Evolutionary conservation across 805 yeast genomes (phyloP), one percentile per base, ranked within the genome.

Genomic region (Candida verbasci): DNA sequence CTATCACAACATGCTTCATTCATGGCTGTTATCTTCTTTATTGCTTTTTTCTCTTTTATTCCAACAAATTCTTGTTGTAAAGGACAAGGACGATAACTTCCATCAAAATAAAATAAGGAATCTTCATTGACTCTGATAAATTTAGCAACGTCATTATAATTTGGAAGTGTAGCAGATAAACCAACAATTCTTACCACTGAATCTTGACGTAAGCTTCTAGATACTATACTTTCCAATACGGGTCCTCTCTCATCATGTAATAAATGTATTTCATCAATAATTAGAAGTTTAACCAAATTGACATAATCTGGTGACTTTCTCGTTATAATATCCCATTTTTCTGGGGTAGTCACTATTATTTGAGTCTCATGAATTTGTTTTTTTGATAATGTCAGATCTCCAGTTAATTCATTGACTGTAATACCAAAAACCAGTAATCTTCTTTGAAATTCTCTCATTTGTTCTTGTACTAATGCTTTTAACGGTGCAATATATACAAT

Each of bases 201-300:
- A 6, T 68, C 70, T 28, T 68, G 64, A 39, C 82, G 62, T 12
- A 80, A 46, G 1, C 85, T 74, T 52, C 97, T 71, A 3, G 95
- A 78, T 4, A 91, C 91, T 34, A 91, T 82, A 49, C 83, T 79
- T 53, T 91, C 98, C 31, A 91, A 48, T 0, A 89, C 97, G 0
- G 97, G 96, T 3, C 98, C 98, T 67, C 98, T 79, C 47, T 80
- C 87, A 53, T 91, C 97, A 55, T 91, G 96, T 44, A 91, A 65
- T 35, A 91, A 67, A 68, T 91, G 98, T 40, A 91, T 82, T 58
- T 91, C 98, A 65, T 91, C 98, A 34, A 93, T 78, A 18, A 91
- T 82, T 8, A 91, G 59, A 16, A 91, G 68, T 27, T 76, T 71
- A 1, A 87, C 93, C 1, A 78, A 61, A 24, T 74, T 69, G 1